phyloP scores from a whole-genome alignment of 768 basidiomycete genomes.

The Lyophyllum shimeji region DNA sequence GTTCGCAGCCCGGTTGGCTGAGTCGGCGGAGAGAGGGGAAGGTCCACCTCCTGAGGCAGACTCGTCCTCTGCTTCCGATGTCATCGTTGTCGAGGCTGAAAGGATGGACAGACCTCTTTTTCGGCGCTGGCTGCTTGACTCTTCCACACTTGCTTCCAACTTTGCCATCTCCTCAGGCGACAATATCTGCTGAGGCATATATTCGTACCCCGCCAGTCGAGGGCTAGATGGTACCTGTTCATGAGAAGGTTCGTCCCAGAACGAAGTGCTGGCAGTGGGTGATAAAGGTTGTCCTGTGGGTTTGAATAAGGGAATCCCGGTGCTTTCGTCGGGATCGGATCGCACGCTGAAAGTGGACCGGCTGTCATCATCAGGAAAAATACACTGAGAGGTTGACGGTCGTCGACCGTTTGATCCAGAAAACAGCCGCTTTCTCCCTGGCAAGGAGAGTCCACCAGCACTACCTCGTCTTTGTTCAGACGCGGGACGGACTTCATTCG shows the following conservation, averaged over 20 bases:
- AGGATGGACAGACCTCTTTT: constrained; percentile 35
- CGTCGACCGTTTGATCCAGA: constrained; percentile 54
- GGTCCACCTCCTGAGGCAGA: constrained; percentile 22
- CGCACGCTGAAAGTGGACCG: constrained; percentile 55
- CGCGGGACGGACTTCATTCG: constrained; percentile 10
- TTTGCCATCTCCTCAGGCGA: constrained; percentile 64
- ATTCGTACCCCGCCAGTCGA: constrained; percentile 35
- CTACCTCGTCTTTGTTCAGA: constrained; percentile 28
- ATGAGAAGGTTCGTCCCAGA: constrained; percentile 47
- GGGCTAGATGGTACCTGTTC: constrained; percentile 39
- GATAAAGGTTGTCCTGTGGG: constrained; percentile 22
- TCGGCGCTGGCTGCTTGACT: constrained; percentile 24
- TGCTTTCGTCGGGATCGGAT: constrained; percentile 39
- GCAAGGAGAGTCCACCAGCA: constrained; percentile 23
- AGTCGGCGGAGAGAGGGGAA: constrained; percentile 24
- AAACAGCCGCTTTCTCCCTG: constrained; percentile 58
- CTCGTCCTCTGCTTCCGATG: constrained; percentile 31
- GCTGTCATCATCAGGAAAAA: constrained; percentile 48
- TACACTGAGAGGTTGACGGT: constrained; percentile 49
- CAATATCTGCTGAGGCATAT: constrained; percentile 65
- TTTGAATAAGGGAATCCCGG: constrained; percentile 21
- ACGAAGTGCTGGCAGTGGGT: constrained; percentile 31
- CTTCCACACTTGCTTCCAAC: constrained; percentile 53
- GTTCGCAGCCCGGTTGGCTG: constrained; percentile 15
- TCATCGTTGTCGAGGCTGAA: constrained; percentile 37